A percentile compares a stretch with the other conserved stretches of the same genome.
Conservation (phyloP, 495 filamentous ascomycete genomes). For the Podospora bellae-mahoneyi region DNA sequence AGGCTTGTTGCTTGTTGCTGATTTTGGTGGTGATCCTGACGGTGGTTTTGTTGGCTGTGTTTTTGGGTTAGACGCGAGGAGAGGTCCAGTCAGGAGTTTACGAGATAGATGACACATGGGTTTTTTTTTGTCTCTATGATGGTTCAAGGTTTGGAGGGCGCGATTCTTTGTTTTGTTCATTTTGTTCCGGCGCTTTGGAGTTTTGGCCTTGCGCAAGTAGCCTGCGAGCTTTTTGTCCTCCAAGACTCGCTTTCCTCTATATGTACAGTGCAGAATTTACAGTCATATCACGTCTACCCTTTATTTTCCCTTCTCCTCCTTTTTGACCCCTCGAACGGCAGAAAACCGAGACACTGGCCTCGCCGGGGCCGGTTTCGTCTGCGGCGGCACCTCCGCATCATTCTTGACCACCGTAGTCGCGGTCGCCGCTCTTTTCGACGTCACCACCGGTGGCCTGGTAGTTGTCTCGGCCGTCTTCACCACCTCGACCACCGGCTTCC, state of each 20-base stretch:
- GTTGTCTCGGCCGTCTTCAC: no score
- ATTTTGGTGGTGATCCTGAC: constrained; percentile 84
- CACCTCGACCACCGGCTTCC: not conserved
- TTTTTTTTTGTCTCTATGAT: not conserved
- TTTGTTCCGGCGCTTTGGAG: not conserved
- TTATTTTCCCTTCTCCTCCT: not conserved
- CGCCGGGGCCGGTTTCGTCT: not conserved
- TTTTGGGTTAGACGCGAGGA: constrained; percentile 50
- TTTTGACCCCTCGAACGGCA: not conserved
- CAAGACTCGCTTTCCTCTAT: not conserved
- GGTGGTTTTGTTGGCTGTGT: constrained; percentile 82
- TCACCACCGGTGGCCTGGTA: no score
- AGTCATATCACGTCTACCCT: not conserved
- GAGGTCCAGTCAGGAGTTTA: not conserved
- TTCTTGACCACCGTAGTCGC: not conserved
- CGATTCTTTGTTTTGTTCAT: not conserved
- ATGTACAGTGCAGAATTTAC: not conserved
- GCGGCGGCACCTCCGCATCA: no score
- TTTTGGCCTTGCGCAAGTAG: not conserved
- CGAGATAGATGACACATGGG: no score
- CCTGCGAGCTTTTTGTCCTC: not conserved
- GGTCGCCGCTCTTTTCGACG: no score
- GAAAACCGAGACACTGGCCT: not conserved
- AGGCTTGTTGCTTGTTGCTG: constrained; percentile 88
- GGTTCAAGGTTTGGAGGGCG: not conserved